Base-by-base conservation (phyloP, 108 stramenopile genomes). In the Skeletonema potamos region DNA sequence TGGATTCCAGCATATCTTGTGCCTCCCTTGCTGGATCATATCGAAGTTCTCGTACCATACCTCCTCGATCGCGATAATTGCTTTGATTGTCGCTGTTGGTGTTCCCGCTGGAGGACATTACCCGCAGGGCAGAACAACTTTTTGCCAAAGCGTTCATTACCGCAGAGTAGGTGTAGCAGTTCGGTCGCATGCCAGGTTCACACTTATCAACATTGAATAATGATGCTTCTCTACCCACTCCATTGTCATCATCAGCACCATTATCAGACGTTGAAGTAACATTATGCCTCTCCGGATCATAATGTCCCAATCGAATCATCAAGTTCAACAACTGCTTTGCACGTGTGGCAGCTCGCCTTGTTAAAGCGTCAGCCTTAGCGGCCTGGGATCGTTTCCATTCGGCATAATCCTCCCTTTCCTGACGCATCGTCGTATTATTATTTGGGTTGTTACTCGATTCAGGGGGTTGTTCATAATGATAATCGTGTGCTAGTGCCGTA, bases 61-160 rank as follows among this genome's bases (percentile, higher is more conserved):
- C 26, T 27, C 56, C 20, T 54, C 72, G 11, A 28, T 22, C 56
- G 43, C 82, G 77, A 18, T 70, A 60, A 7, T 46, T 48, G n/a
- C 39, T 30, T 8, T 27, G 22, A 27, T 13, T 72, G 76, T 62
- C 12, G 79, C 79, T 59, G 51, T 24, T 46, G 54, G 22, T 76
- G 22, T 2, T 81, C 72, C 34, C 33, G 2, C 4, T 81, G 28
- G 7, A 27, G 17, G 27, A 56, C 34, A 54, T 41, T 17, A 59
- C 58, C 32, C 63, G 61, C 36, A 69, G 60, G 17, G 72, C 80
- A 12, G 80, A 70, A 41, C 80, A 81, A 32, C 83, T 84, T 54
- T 83, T 84, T 17, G 89, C 82, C 60, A 87, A 70, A 8, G 84
- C 81, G 77, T 81, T 84, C 69, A 84, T 81, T 37, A 79, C 76